Conservation (phyloP, 768 basidiomycete genomes). For the Boletellus ananas region DNA sequence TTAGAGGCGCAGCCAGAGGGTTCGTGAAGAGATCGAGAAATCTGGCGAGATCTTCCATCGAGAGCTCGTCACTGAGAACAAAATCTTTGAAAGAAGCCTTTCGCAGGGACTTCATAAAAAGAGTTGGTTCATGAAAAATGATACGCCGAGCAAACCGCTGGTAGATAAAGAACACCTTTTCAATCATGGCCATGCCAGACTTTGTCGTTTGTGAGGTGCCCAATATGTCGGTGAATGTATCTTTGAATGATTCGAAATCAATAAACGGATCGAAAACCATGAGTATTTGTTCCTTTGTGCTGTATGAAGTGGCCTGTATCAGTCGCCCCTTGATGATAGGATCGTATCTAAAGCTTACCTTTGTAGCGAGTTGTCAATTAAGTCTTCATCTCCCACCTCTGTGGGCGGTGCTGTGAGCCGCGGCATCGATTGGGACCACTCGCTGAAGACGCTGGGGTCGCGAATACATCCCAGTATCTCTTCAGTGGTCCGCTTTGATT, state of each 20-base stretch:
- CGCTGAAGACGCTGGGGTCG: background rate
- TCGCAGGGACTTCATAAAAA: constrained; percentile 27
- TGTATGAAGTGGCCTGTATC: background rate
- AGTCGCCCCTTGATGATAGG: background rate
- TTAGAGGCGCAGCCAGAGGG: constrained; percentile 14
- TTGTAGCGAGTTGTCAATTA: constrained; percentile 12
- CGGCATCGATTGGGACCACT: background rate
- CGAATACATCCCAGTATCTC: background rate
- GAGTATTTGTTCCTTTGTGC: constrained; percentile 5
- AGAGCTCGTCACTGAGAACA: constrained; percentile 31
- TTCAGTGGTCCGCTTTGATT: background rate
- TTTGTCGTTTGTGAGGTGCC: background rate
- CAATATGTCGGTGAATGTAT: too few relatives aligned
- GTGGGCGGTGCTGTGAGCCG: background rate
- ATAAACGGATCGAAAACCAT: background rate
- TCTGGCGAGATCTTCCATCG: constrained; percentile 18
- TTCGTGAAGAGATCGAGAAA: constrained; percentile 5
- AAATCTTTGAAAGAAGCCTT: constrained; percentile 33
- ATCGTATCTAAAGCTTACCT: constrained; percentile 2
- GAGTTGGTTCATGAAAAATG: constrained; percentile 26
- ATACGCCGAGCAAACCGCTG: constrained; percentile 29
- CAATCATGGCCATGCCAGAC: background rate
- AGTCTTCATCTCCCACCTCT: constrained; percentile 11
- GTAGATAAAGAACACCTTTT: background rate
- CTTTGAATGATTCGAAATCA: constrained; percentile 4